A percentile compares a stretch with the other conserved stretches of the same genome.
phyloP scores from a whole-genome alignment of 352 stramenopile species.

The Salisapilia sapeloensis region DNA sequence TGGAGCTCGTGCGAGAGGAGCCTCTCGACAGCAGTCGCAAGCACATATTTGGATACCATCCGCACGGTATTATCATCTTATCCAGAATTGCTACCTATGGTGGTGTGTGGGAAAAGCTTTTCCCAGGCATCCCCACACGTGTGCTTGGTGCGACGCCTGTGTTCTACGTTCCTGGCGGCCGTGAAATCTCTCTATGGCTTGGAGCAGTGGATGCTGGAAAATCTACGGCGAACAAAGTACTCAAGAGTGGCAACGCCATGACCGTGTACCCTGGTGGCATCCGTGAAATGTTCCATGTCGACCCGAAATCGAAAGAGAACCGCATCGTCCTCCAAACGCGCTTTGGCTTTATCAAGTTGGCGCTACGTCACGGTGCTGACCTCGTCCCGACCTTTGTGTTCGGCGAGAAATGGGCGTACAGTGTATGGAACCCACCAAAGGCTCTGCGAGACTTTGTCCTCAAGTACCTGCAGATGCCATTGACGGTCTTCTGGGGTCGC shows the following conservation, averaged over 20 bases:
- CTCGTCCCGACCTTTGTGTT: slow-evolving; percentile 69
- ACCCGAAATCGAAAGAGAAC: slow-evolving; percentile 58
- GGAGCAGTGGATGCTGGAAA: slow-evolving; percentile 55
- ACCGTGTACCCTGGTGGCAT: slow-evolving; percentile 60
- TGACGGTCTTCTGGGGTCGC: slow-evolving; percentile 67
- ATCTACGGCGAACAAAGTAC: slow-evolving; percentile 51
- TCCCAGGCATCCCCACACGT: slow-evolving; percentile 31
- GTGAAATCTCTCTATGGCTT: slow-evolving; percentile 54
- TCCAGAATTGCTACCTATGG: slow-evolving; percentile 49
- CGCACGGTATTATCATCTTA: slow-evolving; percentile 58
- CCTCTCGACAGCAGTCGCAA: slow-evolving; percentile 40
- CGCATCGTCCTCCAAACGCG: slow-evolving; percentile 59
- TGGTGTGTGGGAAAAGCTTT: slow-evolving; percentile 53
- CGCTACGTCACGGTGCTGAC: slow-evolving; percentile 53
- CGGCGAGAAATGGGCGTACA: slow-evolving; percentile 67
- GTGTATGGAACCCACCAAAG: slow-evolving; percentile 51
- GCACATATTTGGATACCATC: slow-evolving; percentile 62
- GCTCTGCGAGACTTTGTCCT: slow-evolving; percentile 36
- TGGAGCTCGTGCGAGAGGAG: slow-evolving; percentile 50
- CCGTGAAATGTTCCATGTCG: slow-evolving; percentile 58
- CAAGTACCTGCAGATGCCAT: slow-evolving; percentile 52
- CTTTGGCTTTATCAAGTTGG: slow-evolving; percentile 69
- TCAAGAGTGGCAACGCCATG: slow-evolving; percentile 46
- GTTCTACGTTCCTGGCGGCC: slow-evolving; percentile 45
- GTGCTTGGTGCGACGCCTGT: slow-evolving; percentile 44